Percentiles rank a stretch among this genome's conserved stretches.
These are phyloP conservation scores for Fusarium scirpi DNA, from an alignment of 2,329 filamentous ascomycete genomes.

Conservation along the genomic window DNA sequence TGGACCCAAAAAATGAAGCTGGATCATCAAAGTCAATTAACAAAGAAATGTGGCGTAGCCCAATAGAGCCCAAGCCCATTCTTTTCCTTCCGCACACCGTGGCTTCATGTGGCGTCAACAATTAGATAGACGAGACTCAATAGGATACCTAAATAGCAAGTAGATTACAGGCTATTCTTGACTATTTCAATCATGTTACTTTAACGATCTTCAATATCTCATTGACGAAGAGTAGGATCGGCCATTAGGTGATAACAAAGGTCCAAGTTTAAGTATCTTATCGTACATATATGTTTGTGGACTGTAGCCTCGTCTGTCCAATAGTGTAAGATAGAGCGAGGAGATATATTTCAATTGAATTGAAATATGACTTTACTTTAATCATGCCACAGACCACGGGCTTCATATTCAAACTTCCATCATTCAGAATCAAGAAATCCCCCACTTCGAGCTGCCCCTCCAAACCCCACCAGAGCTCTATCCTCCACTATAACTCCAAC, in stretches of 20 bases:
- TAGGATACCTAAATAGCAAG: not conserved
- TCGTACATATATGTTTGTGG: not conserved
- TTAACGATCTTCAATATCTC: not conserved
- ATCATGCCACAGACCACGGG: too few species aligned
- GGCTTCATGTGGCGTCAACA: constrained; percentile 21
- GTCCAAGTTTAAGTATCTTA: too few species aligned
- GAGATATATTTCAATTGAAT: not conserved
- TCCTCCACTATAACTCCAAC: constrained; percentile 47
- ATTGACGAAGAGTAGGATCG: not conserved
- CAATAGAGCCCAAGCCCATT: constrained; percentile 21
- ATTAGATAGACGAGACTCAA: not conserved
- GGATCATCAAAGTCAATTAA: constrained; percentile 8
- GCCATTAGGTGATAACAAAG: too few species aligned
- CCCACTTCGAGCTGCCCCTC: constrained; percentile 22
- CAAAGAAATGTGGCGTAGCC: constrained; percentile 35
- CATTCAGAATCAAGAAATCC: not conserved
- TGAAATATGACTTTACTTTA: not conserved
- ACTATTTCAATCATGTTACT: not conserved
- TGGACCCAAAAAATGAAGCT: constrained; percentile 32
- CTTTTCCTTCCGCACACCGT: constrained; percentile 11
- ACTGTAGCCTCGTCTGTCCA: not conserved
- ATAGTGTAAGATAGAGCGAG: not conserved
- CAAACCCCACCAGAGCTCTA: constrained; percentile 32
- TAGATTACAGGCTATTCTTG: not conserved
- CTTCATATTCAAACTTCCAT: not conserved